Percentiles rank a stretch among this genome's conserved stretches.
phyloP scores from a whole-genome alignment of 768 basidiomycete species.

The Boletus pseudopeckii region DNA sequence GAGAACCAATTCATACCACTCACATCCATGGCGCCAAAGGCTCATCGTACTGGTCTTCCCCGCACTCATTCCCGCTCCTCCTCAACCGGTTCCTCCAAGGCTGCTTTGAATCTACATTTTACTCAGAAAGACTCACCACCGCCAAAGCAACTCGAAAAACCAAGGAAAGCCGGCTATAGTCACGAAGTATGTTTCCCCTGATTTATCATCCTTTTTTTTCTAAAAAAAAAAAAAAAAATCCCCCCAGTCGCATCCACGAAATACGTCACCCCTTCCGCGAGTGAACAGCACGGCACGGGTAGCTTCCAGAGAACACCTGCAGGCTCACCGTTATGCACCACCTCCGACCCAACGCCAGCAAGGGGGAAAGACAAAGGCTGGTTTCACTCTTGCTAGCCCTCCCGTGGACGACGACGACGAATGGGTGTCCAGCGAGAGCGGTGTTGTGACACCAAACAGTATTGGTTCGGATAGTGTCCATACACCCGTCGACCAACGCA shows the following conservation, averaged over 20 bases:
- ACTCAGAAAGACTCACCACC: constrained; percentile 58
- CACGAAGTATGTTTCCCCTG: constrained; percentile 43
- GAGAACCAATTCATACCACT: constrained; percentile 29
- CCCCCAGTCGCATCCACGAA: constrained; percentile 22
- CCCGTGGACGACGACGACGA: constrained; percentile 58
- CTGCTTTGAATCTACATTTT: constrained; percentile 59
- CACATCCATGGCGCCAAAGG: constrained; percentile 47
- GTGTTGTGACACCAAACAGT: constrained; percentile 61
- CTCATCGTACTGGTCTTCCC: constrained; percentile 46
- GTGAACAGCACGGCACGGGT: constrained; percentile 29
- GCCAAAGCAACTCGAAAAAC: constrained; percentile 47
- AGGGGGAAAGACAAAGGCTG: constrained; percentile 41
- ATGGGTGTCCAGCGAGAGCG: constrained; percentile 79
- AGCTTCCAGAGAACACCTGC: constrained; percentile 30
- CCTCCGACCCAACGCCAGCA: constrained; percentile 29
- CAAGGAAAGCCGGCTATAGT: constrained; percentile 43
- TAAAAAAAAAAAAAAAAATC: neutral
- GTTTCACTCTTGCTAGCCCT: constrained; percentile 57
- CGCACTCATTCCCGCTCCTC: constrained; percentile 64
- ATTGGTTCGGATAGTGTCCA: constrained; percentile 42
- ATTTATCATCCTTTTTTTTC: constrained; percentile 6
- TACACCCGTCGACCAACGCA: constrained; percentile 31
- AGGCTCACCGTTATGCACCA: constrained; percentile 34
- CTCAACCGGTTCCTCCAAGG: constrained; percentile 52
- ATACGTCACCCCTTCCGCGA: constrained; percentile 24